phyloP scores from a whole-genome alignment of 106 monocot species.

The Dendrobium huoshanense region DNA sequence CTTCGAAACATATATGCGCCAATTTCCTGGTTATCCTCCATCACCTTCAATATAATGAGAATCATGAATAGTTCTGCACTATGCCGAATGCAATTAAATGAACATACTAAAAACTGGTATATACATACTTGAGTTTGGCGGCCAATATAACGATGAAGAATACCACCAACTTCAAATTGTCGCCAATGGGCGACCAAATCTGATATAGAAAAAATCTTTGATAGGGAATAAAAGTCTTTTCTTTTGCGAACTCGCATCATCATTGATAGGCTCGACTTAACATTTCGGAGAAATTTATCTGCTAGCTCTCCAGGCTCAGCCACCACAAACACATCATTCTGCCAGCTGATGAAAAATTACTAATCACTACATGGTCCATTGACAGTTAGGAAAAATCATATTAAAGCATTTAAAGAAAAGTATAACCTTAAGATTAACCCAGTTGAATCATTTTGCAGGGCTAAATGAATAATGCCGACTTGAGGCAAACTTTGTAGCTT shows the following conservation, averaged over 20 bases:
- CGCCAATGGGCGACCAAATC: slow-evolving; percentile 78
- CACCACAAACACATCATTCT: slow-evolving; percentile 99
- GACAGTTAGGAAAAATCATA: neutral
- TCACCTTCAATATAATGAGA: slow-evolving; percentile 42
- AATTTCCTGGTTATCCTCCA: slow-evolving; percentile 99
- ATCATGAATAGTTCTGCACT: neutral
- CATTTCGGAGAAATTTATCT: slow-evolving; percentile 86
- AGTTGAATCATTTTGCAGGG: slow-evolving; percentile 93
- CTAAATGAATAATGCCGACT: slow-evolving; percentile 87
- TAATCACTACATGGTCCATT: neutral
- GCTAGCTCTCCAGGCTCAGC: slow-evolving; percentile 94
- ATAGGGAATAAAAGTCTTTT: slow-evolving; percentile 39
- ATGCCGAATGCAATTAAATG: slow-evolving; percentile 1
- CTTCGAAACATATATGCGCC: slow-evolving; percentile 98
- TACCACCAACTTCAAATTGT: slow-evolving; percentile 78
- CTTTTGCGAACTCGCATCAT: slow-evolving; percentile 39
- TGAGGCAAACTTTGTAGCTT: slow-evolving; percentile 81
- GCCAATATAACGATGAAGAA: slow-evolving; percentile 92
- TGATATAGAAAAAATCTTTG: slow-evolving; percentile 51
- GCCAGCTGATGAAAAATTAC: slow-evolving; percentile 58
- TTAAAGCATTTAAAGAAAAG: slow-evolving; percentile 5
- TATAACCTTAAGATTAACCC: slow-evolving; percentile 84
- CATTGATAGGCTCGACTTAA: slow-evolving; percentile 62
- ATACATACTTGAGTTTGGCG: slow-evolving; percentile 84
- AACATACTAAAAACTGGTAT: neutral